Base-by-base conservation (phyloP, 2,329 filamentous ascomycete species). In the Scedosporium boydii region DNA sequence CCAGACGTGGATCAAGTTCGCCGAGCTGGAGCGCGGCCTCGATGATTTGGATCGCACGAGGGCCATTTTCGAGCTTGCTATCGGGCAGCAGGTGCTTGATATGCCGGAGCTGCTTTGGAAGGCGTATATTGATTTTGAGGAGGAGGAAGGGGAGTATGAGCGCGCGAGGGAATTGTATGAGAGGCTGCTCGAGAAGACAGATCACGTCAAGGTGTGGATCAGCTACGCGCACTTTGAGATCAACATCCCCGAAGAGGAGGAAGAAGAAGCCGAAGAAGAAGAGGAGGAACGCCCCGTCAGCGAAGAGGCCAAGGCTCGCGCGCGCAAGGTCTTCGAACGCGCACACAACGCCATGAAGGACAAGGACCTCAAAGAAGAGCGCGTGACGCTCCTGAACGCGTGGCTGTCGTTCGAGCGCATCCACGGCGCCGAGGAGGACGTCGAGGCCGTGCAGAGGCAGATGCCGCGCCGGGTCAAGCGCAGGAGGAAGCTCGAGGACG, bases 71-170 rank as follows among this genome's bases (percentile, higher is more conserved):
- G 93, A 98, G 75, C 81, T 98, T 29, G 93, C 91, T 2, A 88
- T 97, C 64, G 81, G 84, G 58, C 93, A 98, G 73, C 82, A 87
- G 1, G 83, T 87, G 38, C 81, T 99, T 14, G 95, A 99, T 74
- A 99, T 99, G 95, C 95, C 95, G 0, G 95, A 99, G 77, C 80
- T 98, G 60, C 80, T 98, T 1, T 99, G 95, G 95, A 98, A 98
- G 77, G 87, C 92, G 1, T 99, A 96, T 74, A 98, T 99, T 69
- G 95, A 99, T 74, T 98, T 98, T 71, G 95, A 99, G 76, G 93
- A 98, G 72, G 91, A 96, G 69, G 91, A 96, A 74, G 90, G 87
- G 70, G 91, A 97, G 74, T 97, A 93, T 74, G 91, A 92, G 61
- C 82, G 87, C 58, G 91, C 92, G 4, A 83, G 95, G 58, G 78